Base-by-base conservation (phyloP, 164 flowering plant species). In the Vitis rupestris region DNA sequence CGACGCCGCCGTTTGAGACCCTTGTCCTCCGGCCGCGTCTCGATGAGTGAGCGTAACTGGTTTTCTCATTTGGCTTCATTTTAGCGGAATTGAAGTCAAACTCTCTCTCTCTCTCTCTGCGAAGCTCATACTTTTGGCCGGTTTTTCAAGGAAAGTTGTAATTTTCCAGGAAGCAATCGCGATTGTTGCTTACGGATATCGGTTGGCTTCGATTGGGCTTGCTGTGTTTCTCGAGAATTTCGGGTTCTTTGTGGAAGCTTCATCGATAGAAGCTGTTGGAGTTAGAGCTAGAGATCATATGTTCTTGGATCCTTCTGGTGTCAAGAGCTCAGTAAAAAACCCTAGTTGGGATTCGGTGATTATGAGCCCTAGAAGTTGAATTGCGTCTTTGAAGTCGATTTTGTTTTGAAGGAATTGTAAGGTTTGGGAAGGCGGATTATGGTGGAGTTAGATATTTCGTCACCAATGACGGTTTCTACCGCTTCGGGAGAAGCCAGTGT, bases 401-500 rank as follows among this genome's bases (percentile, higher is more conserved):
- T 51, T 17, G 48, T n/a, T 53, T 16, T 56, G 16, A 19, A 44
- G 59, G 50, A 15, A 37, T 16, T 62, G 51, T 48, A 51, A 51
- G 30, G 8, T 8, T 30, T 65, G 60, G 54, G n/a, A 31, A 59
- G n/a, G 55, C 68, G 61, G 7, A 68, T 59, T 59, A 72, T 71
- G 50, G 78, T 37, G 61, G 84, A 81, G 63, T 10, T 80, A 17
- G 87, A 78, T 52, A 80, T 75, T 74, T 79, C 83, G 14, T 77
- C 82, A 10, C 56, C 80, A 23, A 53, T 80, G 80, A 75, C 83
- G 37, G 81, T 71, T 53, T 74, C 86, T 16, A 70, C 90, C n/a
- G 85, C 80, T 74, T 78, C 90, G 0, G 87, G 80, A 17, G 88
- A 82, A 69, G 84, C 80, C 8, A 79, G 84, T 60, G 75, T 68